A percentile compares a stretch with the other conserved stretches of the same genome.
phyloP scores from a whole-genome alignment of 805 yeast genomes.

The Starmera caribaea region DNA sequence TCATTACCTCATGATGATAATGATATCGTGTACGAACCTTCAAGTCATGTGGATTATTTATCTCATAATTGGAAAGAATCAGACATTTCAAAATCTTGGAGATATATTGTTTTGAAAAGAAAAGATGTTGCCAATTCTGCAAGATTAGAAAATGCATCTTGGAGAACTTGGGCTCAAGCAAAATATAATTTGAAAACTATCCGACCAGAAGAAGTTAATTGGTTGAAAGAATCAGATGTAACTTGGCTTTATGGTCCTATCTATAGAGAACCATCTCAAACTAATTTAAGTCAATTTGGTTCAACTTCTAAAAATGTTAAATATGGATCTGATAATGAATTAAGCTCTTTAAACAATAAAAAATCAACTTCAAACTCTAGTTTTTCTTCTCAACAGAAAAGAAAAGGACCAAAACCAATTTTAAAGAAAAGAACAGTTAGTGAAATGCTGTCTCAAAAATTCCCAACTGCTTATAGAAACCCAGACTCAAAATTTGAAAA shows the following conservation, averaged over 20 bases:
- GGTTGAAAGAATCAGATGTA: constrained; percentile 96
- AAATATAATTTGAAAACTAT: constrained; percentile 70
- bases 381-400: constrained; percentile 1
- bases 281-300: not conserved
- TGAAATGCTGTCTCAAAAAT: constrained; percentile 63
- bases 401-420: constrained; percentile 61
- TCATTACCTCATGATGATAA: constrained; percentile 65
- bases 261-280: constrained; percentile 13
- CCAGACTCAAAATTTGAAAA: constrained; percentile 1
- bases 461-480: constrained; percentile 4
- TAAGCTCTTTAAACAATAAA: constrained; percentile 9
- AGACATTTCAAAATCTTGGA: constrained; percentile 92
- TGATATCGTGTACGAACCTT: constrained; percentile 71
- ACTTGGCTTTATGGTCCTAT: constrained; percentile 96
- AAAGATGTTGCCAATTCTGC: constrained; percentile 80
- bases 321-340: constrained; percentile 30
- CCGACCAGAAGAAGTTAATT: constrained; percentile 84
- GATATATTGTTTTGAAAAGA: constrained; percentile 75
- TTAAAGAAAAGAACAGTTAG: constrained; percentile 79
- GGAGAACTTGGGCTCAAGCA: constrained; percentile 98
- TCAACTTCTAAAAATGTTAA: constrained; percentile 13
- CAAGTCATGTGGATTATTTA: constrained; percentile 87
- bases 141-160: constrained; percentile 78
- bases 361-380: constrained; percentile 4
- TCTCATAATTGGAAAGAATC: constrained; percentile 94